A percentile compares a stretch with the other conserved stretches of the same genome.
phyloP scores from a whole-genome alignment of 176 grass and related monocot species.

The Leersia perrieri region DNA sequence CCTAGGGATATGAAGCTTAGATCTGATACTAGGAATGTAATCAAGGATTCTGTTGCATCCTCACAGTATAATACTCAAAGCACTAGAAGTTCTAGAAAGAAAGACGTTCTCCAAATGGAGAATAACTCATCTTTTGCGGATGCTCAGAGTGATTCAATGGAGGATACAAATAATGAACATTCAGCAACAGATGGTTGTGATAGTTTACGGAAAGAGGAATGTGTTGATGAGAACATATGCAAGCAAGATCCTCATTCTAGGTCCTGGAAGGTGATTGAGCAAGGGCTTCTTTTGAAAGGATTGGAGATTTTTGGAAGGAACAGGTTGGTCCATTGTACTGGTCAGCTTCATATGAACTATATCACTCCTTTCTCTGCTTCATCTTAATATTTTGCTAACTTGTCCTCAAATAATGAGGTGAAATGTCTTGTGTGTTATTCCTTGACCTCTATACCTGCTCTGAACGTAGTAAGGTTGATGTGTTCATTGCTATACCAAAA shows the following conservation, averaged over 20 bases:
- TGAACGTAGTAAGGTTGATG: neutral
- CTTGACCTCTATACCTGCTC: neutral
- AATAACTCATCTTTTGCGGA: constrained; percentile 45
- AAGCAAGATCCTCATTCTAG: constrained; percentile 47
- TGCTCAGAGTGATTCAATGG: constrained; percentile 52
- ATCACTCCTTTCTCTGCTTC: constrained; percentile 1
- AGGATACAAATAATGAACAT: constrained; percentile 43
- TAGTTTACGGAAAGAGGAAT: constrained; percentile 70
- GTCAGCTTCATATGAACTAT: neutral
- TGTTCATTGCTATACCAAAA: neutral
- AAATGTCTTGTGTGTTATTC: neutral
- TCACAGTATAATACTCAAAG: constrained; percentile 53
- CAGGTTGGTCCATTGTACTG: constrained; percentile 43
- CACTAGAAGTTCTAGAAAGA: constrained; percentile 59
- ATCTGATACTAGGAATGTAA: constrained; percentile 50
- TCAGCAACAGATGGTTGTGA: constrained; percentile 53
- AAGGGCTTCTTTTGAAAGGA: constrained; percentile 91
- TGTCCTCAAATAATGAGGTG: neutral
- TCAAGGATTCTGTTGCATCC: constrained; percentile 61
- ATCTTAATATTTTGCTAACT: neutral
- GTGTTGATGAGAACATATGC: constrained; percentile 64
- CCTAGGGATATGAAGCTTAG: constrained; percentile 74
- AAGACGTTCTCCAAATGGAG: constrained; percentile 39
- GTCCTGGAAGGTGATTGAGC: constrained; percentile 84
- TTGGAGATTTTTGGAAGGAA: constrained; percentile 91